Evolutionary conservation across 108 stramenopile genomes (phyloP), one percentile per base, ranked within the genome.

Genomic region (Discostella pseudostelligera): DNA sequence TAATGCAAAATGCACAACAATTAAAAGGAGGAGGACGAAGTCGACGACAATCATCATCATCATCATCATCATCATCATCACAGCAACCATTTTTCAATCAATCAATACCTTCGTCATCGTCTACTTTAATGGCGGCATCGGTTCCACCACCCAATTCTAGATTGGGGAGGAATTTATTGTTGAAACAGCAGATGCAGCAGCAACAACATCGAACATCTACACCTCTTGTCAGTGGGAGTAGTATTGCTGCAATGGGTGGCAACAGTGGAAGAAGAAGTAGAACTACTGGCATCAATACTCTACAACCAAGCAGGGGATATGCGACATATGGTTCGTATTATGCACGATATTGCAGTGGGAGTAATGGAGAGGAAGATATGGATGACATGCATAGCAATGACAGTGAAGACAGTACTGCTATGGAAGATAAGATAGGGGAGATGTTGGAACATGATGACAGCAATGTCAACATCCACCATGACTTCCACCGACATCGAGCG

Each of bases 141-240:
- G 69, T 70, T 12, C 69, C 69, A 35, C 69, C 69, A 5, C 69
- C 69, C 1, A 60, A 60, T 17, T 70, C 69, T 22, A 51, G 54
- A 46, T 24, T 70, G 40, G 69, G 43, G 25, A 28, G 26, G 50
- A 51, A 51, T 51, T 28, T 26, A n/a, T 29, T 51, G 10, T 28
- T 11, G 50, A 51, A 26, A 11, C 50, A 51, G 17, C 50, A 51
- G 14, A 24, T 26, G 26, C 50, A 14, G 26, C 50, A 51, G 24
- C 50, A 51, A 51, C 50, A 51, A 22, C 50, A 24, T 32, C 32
- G 5, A 32, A 4, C 32, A 32, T 32, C 32, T 32, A 32, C 32
- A 32, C 32, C 32, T 32, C 32, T 5, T 5, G 5, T 32, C 32
- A 5, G 4, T 32, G 32, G 32, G 5, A 32, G 32, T 4, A 32